Conservation (phyloP, 1,139 yeast species). For the Candida neerlandica region DNA sequence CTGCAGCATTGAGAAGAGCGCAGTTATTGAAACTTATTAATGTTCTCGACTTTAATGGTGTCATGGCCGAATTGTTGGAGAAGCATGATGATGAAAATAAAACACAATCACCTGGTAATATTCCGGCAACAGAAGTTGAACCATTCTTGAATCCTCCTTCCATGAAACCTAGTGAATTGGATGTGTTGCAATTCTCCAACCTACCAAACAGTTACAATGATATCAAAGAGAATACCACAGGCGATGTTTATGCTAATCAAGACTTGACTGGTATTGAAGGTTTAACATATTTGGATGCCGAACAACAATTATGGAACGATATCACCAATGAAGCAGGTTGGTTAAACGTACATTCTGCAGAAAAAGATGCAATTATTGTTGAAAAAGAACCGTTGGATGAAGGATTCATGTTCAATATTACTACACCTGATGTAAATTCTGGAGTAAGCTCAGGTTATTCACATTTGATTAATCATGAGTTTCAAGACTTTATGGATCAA, state of each 20-base stretch:
- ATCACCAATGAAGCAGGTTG: constrained; percentile 75
- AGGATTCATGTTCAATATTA: constrained; percentile 7
- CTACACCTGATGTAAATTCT: constrained; percentile 6
- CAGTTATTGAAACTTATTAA: constrained; percentile 67
- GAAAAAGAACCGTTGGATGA: constrained; percentile 5
- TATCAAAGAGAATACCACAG: constrained; percentile 11
- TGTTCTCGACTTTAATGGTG: constrained; percentile 68
- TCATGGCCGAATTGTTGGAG: constrained; percentile 56
- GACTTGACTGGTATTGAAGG: constrained; percentile 50
- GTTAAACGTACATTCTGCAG: constrained; percentile 35
- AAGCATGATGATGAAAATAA: constrained; percentile 57
- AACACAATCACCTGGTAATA: neutral
- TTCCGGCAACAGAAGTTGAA: neutral
- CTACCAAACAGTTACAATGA: constrained; percentile 1
- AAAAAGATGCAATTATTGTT: neutral
- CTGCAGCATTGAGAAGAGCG: constrained; percentile 73
- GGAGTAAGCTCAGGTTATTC: constrained; percentile 29
- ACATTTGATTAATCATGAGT: constrained; percentile 44
- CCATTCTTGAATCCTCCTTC: constrained; percentile 12
- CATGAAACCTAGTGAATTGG: constrained; percentile 20
- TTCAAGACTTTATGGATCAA: constrained; percentile 37
- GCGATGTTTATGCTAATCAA: constrained; percentile 36
- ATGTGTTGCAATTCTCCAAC: constrained; percentile 24
- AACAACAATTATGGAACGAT: constrained; percentile 73
- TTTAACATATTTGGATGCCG: constrained; percentile 48